Base-by-base conservation (phyloP, 441 rosid species). In the Macaranga tanarius region DNA sequence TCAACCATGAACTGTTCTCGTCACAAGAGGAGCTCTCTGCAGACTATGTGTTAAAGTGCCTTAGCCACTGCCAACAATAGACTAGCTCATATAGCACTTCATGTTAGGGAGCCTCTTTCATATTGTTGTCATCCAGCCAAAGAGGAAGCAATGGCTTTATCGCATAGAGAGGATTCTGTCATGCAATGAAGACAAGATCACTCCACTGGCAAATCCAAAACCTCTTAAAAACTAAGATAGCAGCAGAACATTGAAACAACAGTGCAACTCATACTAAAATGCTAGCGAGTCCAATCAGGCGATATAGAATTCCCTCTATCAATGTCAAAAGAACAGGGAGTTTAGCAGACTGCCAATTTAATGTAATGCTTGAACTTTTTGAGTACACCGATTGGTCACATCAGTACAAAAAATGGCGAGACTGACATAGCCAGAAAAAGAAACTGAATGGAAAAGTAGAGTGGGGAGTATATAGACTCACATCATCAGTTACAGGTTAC, bases 391-490 rank as follows among this genome's bases (percentile, higher is more conserved):
- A 55, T n/a, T 19, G 7, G 17, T 50, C 10, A 7, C 34, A 59
- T 54, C 67, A 16, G 68, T 19, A 42, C 17, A 45, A 8, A 17
- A 4, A 11, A 59, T 16, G 47, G 15, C 4, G 15, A 45, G 17
- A 10, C 25, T 55, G 64, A 28, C 45, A 11, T 56, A 48, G 38
- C 11, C 17, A 16, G 7, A 42, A 38, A 64, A 20, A 52, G 23
- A n/a, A 20, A 59, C 59, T 10, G 34, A 60, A 56, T 62, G n/a
- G 13, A 17, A 59, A 73, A 66, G 26, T 10, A 12, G 42, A 50
- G 23, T 42, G 50, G 19, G 51, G 47, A 75, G 31, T 13, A 25
- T 31, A 71, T 57, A 17, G 51, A 78, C 80, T 72, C 42, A 70
- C 67, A 34, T 70, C 28, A 16, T 26, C 60, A 72, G 60, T 22